Conservation (phyloP, 495 filamentous ascomycete genomes). For the Daldinia bambusicola region DNA sequence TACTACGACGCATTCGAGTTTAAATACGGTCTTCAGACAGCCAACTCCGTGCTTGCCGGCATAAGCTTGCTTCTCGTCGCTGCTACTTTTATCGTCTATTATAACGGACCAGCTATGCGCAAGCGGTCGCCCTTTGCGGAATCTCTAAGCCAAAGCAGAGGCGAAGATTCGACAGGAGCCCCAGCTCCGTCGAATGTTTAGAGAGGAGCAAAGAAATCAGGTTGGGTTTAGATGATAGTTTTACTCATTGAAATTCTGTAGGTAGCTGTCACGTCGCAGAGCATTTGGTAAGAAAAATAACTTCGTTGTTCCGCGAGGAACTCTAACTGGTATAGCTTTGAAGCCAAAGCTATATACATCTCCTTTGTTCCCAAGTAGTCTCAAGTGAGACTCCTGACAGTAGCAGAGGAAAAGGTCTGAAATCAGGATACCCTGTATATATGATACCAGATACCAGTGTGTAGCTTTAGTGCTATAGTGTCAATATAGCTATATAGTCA, state of each 20-base stretch:
- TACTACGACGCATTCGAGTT: constrained; percentile 72
- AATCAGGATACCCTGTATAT: neutral
- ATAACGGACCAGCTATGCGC: constrained; percentile 75
- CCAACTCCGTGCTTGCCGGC: constrained; percentile 75
- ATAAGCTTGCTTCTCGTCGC: constrained; percentile 74
- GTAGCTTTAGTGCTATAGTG: too few species aligned
- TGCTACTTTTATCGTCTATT: constrained; percentile 82
- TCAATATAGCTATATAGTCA: too few species aligned
- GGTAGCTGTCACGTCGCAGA: too few species aligned
- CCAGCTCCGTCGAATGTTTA: neutral
- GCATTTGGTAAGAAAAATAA: too few species aligned
- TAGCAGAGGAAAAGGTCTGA: neutral
- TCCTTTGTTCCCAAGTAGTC: too few species aligned
- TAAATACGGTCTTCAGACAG: constrained; percentile 64
- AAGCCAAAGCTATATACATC: too few species aligned
- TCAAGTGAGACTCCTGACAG: too few species aligned
- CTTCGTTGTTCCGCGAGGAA: too few species aligned
- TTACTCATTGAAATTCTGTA: neutral
- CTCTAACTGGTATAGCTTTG: too few species aligned
- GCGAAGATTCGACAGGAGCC: neutral
- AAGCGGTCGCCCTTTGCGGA: constrained; percentile 79
- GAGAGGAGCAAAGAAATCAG: neutral
- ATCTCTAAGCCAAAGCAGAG: constrained; percentile 52
- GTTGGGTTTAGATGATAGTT: neutral
- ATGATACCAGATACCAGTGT: neutral